Base-by-base conservation (phyloP, 2,329 filamentous ascomycete species). In the Coleophoma cylindrospora region DNA sequence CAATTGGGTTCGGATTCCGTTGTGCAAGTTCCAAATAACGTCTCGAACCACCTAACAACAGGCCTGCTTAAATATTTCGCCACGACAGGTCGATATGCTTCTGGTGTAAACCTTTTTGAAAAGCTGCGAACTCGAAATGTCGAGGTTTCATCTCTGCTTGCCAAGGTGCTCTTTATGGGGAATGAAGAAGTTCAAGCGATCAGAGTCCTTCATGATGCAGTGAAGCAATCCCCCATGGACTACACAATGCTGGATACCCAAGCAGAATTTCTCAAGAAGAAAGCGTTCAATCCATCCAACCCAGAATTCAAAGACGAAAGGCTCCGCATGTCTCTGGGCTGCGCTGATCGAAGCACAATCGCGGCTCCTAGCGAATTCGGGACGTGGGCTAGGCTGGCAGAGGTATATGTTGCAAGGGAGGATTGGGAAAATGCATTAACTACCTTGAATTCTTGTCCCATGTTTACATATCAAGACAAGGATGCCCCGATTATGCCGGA, bases 401-500 rank as follows among this genome's bases (percentile, higher is more conserved):
- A 97, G 66, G 87, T 97, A 33, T 99, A 99, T 61, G 89, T 97
- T 49, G 82, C 86, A 45, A 82, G 95, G 70, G 94, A 99, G 66
- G 89, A 95, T 65, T 99, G 94, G 91, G 94, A 97, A 64, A 83
- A 97, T 59, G 94, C 94, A 1, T 79, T 99, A 21, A 84, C 95
- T 5, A 97, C 94, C 4, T 78, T 99, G 47, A 99, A 99, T 71
- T 99, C 94, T 15, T 99, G 94, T 68, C 94, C 94, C 9, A 99
- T 99, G 94, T 99, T 99, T 69, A 99, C 94, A 7, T 97, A 99
- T 68, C 94, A 97, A 69, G 94, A 99, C 70, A 97, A 96, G 69
- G 94, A 99, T 66, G 87, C 91, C 6, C 94, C 94, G 3, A 73
- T 94, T 52, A 92, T 97, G 87, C 94, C 94, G 1, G 91, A 96